Evolutionary conservation across 345 rosid genomes (phyloP).

Genomic region (Citrus hindsii): DNA sequence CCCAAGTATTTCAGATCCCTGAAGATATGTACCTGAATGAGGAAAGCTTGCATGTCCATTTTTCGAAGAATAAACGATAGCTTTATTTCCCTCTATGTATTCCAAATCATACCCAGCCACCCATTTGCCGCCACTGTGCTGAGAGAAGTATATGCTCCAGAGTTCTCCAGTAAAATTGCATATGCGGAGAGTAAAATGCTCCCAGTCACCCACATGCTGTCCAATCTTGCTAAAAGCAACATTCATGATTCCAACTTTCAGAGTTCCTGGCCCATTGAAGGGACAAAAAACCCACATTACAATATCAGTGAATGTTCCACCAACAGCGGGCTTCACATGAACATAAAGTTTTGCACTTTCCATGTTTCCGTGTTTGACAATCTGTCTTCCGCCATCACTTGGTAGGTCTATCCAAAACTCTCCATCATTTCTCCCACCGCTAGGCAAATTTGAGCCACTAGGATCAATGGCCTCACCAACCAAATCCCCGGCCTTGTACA

Average conservation of each 20-base stretch:
- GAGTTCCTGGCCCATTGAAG: slow-evolving; percentile 83
- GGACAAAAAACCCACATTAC: slow-evolving; percentile 91
- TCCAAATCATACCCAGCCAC: slow-evolving; percentile 65
- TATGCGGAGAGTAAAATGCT: slow-evolving; percentile 83
- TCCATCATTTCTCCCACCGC: slow-evolving; percentile 59
- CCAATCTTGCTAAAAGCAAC: slow-evolving; percentile 57
- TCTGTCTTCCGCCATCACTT: slow-evolving; percentile 23
- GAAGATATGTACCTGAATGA: slow-evolving; percentile 61
- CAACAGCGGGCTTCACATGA: slow-evolving; percentile 82
- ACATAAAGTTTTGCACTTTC: slow-evolving; percentile 69
- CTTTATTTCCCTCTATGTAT: slow-evolving; percentile 54
- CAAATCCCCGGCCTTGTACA: slow-evolving; percentile 39
- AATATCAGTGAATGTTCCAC: slow-evolving; percentile 79
- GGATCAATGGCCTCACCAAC: slow-evolving; percentile 42
- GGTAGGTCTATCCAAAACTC: slow-evolving; percentile 78
- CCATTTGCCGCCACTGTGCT: slow-evolving; percentile 91
- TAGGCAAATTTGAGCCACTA: slow-evolving; percentile 66
- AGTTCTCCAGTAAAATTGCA: slow-evolving; percentile 81
- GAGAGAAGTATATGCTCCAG: slow-evolving; percentile 78
- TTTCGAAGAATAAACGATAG: slow-evolving; percentile 63
- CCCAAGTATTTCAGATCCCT: slow-evolving; percentile 61
- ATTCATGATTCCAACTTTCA: slow-evolving; percentile 52
- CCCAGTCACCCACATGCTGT: slow-evolving; percentile 94
- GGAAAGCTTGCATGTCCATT: slow-evolving; percentile 85
- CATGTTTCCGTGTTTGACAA: slow-evolving; percentile 54